Evolutionary conservation across 1,139 yeast species (phyloP).

Genomic region (Geotrichum carabidarum): DNA sequence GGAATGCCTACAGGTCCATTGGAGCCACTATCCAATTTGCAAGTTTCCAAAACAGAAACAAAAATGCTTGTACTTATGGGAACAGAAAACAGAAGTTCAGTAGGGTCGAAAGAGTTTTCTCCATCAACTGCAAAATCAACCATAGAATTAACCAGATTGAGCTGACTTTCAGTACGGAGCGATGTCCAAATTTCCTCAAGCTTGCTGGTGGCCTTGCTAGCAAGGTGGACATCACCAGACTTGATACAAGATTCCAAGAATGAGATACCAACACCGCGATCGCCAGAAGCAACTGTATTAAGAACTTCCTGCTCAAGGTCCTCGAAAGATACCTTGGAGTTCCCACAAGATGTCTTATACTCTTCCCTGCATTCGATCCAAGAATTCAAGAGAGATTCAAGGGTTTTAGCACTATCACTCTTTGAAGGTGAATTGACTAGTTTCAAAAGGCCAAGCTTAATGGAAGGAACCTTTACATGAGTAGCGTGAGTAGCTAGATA

Average conservation of each 20-base stretch:
- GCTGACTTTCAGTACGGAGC: constrained; percentile 54
- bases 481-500: constrained; percentile 51
- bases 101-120: constrained; percentile 46
- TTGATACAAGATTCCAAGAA: constrained; percentile 52
- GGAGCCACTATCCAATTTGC: constrained; percentile 39
- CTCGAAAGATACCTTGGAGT: constrained; percentile 47
- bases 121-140: constrained; percentile 51
- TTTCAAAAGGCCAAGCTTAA: constrained; percentile 43
- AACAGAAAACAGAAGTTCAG: constrained; percentile 51
- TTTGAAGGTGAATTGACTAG: constrained; percentile 40
- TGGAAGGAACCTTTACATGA: constrained; percentile 42
- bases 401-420: constrained; percentile 25
- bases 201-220: constrained; percentile 49
- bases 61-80: constrained; percentile 46
- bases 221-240: constrained; percentile 48
- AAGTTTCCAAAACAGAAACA: constrained; percentile 47
- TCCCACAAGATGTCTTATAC: constrained; percentile 46
- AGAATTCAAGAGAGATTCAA: constrained; percentile 34
- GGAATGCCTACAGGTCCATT: constrained; percentile 41
- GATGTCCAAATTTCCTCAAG: constrained; percentile 51
- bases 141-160: constrained; percentile 53
- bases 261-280: constrained; percentile 52
- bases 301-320: constrained; percentile 54
- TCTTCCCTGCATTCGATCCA: constrained; percentile 44
- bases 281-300: constrained; percentile 54